phyloP scores from a whole-genome alignment of 306 rosid species.

The Prosopis cineraria region DNA sequence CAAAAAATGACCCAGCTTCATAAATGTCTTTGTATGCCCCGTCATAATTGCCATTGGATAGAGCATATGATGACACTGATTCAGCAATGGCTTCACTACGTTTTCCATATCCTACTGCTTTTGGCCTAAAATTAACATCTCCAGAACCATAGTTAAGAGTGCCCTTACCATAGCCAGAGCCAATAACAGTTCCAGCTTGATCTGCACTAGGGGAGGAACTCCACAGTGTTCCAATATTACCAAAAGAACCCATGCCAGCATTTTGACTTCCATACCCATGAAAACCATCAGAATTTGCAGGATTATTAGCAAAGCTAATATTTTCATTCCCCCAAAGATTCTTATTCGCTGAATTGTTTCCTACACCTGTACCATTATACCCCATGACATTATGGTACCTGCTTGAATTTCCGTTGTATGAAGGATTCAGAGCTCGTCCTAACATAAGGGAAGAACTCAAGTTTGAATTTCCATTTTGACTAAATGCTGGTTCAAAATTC shows the following conservation, averaged over 20 bases:
- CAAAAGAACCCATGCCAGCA: constrained; percentile 55
- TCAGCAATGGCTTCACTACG: constrained; percentile 42
- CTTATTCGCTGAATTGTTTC: constrained; percentile 44
- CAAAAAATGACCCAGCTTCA: constrained; percentile 48
- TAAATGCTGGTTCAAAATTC: constrained; percentile 49
- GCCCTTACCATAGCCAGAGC: constrained; percentile 52
- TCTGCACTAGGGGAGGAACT: constrained; percentile 52
- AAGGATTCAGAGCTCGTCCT: constrained; percentile 43
- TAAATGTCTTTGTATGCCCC: constrained; percentile 39
- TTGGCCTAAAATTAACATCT: constrained; percentile 53
- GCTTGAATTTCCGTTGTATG: constrained; percentile 49
- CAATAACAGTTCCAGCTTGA: constrained; percentile 56
- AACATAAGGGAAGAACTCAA: constrained; percentile 37
- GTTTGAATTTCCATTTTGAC: constrained; percentile 47
- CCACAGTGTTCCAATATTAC: constrained; percentile 63
- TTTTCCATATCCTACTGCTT: constrained; percentile 65
- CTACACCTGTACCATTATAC: constrained; percentile 35
- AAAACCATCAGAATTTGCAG: constrained; percentile 43
- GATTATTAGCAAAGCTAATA: constrained; percentile 38
- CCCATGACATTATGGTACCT: constrained; percentile 46
- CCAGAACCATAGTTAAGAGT: constrained; percentile 51
- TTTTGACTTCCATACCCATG: constrained; percentile 55
- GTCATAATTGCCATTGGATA: constrained; percentile 50
- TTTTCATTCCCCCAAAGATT: constrained; percentile 50
- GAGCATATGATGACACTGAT: constrained; percentile 47